These are phyloP conservation scores for Talaromyces sp. DNA, from an alignment of 2,329 filamentous ascomycete species.

Conservation along the genomic window DNA sequence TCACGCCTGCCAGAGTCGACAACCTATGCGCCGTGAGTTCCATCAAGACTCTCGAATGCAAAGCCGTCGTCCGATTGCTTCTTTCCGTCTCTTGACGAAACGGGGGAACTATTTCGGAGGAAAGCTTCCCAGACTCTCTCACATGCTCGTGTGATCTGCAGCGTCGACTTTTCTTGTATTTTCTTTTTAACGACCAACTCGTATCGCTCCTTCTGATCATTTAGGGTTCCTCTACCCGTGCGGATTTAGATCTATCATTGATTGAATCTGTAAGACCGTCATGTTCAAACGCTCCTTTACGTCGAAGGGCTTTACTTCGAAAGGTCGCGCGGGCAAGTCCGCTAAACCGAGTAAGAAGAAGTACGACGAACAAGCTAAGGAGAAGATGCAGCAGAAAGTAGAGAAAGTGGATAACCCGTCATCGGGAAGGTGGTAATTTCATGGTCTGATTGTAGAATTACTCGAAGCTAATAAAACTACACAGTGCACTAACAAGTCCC, in stretches of 20 bases:
- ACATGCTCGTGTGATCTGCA: slow-evolving; percentile 53
- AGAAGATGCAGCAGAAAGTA: slow-evolving; percentile 85
- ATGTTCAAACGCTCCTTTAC: slow-evolving; percentile 96
- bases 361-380: slow-evolving; percentile 76
- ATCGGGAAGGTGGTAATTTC: slow-evolving; percentile 51
- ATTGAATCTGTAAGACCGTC: slow-evolving; percentile 41
- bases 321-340: slow-evolving; percentile 86
- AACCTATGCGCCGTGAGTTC: slow-evolving; percentile 33
- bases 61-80: slow-evolving; percentile 35
- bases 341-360: slow-evolving; percentile 76
- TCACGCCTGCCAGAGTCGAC: slow-evolving; percentile 50
- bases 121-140: slow-evolving; percentile 58
- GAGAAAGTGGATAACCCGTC: slow-evolving; percentile 69
- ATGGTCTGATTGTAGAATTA: neutral
- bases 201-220: slow-evolving; percentile 45
- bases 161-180: slow-evolving; percentile 42
- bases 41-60: slow-evolving; percentile 52
- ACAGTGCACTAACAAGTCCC: slow-evolving; percentile 62
- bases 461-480: neutral
- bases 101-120: slow-evolving; percentile 36
- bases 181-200: slow-evolving; percentile 38
- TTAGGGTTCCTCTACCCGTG: slow-evolving; percentile 35
- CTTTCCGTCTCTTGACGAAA: slow-evolving; percentile 36
- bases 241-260: slow-evolving; percentile 52
- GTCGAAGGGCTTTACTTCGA: slow-evolving; percentile 72